These are phyloP conservation scores for Cytospora mali DNA, from an alignment of 2,329 filamentous ascomycete genomes.

Conservation along the genomic window DNA sequence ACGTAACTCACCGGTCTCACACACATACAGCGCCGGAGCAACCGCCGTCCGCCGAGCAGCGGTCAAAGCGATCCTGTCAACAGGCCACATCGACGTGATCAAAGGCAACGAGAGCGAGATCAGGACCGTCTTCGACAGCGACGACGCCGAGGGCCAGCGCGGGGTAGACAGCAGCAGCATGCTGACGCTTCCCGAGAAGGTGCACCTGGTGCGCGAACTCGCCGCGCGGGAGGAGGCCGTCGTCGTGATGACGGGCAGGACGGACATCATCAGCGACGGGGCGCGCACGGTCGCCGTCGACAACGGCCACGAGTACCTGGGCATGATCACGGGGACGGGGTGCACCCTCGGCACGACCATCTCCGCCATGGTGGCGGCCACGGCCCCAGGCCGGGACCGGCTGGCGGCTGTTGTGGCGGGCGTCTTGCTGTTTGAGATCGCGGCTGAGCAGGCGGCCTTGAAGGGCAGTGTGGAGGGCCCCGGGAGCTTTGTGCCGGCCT, in stretches of 20 bases:
- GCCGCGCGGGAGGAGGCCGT: slow-evolving; percentile 70
- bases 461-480: slow-evolving; percentile 71
- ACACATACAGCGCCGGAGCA: slow-evolving; percentile 66
- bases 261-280: slow-evolving; percentile 80
- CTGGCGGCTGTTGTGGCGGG: slow-evolving; percentile 74
- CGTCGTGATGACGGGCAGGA: slow-evolving; percentile 79
- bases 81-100: slow-evolving; percentile 82
- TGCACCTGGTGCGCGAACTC: slow-evolving; percentile 64
- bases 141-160: slow-evolving; percentile 61
- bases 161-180: slow-evolving; percentile 80
- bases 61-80: slow-evolving; percentile 69
- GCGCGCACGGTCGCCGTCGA: slow-evolving; percentile 64
- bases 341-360: slow-evolving; percentile 84
- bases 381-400: slow-evolving; percentile 58
- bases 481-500: slow-evolving; percentile 82
- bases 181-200: slow-evolving; percentile 51
- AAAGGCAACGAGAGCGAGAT: slow-evolving; percentile 96
- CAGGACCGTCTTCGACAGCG: slow-evolving; percentile 63
- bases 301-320: slow-evolving; percentile 76
- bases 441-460: slow-evolving; percentile 70
- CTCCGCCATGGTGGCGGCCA: slow-evolving; percentile 71
- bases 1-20: background rate
- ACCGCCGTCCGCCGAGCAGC: slow-evolving; percentile 73
- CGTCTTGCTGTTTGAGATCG: slow-evolving; percentile 74
- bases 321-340: slow-evolving; percentile 75